Base-by-base conservation (phyloP, 805 yeast species). In the Cephaloascus albidus region DNA sequence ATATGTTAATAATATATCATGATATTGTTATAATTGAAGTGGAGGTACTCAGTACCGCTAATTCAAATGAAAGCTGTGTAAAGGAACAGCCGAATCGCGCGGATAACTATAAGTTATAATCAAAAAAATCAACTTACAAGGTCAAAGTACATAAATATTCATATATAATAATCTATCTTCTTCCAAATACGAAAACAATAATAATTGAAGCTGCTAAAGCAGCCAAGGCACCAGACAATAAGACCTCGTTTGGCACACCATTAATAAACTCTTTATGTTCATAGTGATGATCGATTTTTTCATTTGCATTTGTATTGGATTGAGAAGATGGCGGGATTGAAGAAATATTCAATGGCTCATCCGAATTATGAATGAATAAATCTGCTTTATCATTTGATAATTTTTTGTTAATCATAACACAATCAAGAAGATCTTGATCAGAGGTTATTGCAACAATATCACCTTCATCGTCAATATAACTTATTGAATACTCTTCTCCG, bases 391-490 rank as follows among this genome's bases (percentile, higher is more conserved):
- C 80, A 34, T 61, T 55, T 6, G 68, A 63, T 26, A 72, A 52
- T 38, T 58, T 63, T 39, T 62, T 63, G 46, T 81, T 68, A 33
- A 81, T 69, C 38, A 59, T 56, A n/a, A 82, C 76, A 53, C 95
- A 85, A 46, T 86, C 95, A 17, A 65, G 51, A 41, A 87, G 68
- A 52, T 87, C 96, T 49, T 71, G 72, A 49, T 81, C 83, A 3
- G 83, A 72, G 0, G 93, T 82, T 31, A 87, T 75, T 1, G 86
- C 78, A 18, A 87, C 85, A 12, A 81, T 61, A 53, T 87, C 96
- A 12, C 85, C 83, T 50, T 87, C 95, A 50, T 86, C 95, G 51
- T 87, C 96, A 23, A 79, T 55, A 47, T 86, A 86, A 40, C 88
- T 79, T 38, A 86, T 72, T 0, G 86, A 87, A 57, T 77, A 81